Evolutionary conservation across 1,284 basidiomycete genomes (phyloP), one percentile per base, ranked within the genome.

Genomic region (Amylostereum chailletii): DNA sequence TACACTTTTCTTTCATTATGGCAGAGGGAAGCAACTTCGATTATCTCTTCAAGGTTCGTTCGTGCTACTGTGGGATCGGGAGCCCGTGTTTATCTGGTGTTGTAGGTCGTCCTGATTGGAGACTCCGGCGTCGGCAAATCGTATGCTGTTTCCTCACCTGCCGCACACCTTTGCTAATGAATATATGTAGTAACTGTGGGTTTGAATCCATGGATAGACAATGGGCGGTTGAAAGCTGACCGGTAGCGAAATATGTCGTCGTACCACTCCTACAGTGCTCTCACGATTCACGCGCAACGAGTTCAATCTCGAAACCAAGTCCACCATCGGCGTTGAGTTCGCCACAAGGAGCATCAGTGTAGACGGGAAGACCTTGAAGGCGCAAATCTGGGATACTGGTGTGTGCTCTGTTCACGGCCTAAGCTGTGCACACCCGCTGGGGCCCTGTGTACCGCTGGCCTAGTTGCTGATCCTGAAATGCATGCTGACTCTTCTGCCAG

Each of bases 361-460:
- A 11, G 95, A 98, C 67, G 83, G 85, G 42, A 99, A 99, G 83
- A 96, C 88, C 4, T 81, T 99, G 61, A 99, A 99, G 73, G 95
- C 95, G 32, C 95, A 99, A 72, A 98, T 99, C 61, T 99, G 95
- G 95, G 96, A 99, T 72, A 98, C 94, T 61, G 90, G 90, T 90
- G 53, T 56, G 77, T 69, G 37, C 19, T 34, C 26, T 43, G 40
- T 31, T 10, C 38, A 39, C 45, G 31, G 32, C 30, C 34, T 10
- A 40, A 37, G 29, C 29, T 40, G 42, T 19, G 19, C 19, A 19
- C 19, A 19, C 19, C 19, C 19, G 19, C 19, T 19, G 19, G 19
- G 19, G 19, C 19, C 19, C 19, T 19, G 19, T 19, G 19, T 19
- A 19, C 19, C 19, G 19, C 19, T 19, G 19, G 19, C 19, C 19